phyloP scores from a whole-genome alignment of 148 eudicot species.

The Spergularia marina region DNA sequence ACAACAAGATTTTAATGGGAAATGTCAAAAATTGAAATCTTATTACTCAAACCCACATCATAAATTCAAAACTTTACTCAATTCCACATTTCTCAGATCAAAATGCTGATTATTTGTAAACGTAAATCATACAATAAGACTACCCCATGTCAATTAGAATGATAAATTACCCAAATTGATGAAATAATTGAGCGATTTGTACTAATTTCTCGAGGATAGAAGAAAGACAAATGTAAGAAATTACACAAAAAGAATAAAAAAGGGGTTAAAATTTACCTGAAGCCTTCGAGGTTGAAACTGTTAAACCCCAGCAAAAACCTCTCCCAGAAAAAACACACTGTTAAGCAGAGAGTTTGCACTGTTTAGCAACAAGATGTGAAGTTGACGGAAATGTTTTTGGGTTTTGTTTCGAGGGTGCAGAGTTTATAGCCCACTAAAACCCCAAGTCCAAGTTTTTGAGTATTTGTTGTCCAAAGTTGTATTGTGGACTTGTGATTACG shows the following conservation, averaged over 20 bases:
- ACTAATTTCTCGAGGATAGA: too few species aligned
- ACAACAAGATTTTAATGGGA: not conserved
- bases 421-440: too few species aligned
- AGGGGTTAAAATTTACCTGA: not conserved
- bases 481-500: too few species aligned
- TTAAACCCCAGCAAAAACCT: constrained; percentile 23
- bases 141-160: not conserved
- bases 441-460: too few species aligned
- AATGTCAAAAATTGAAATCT: not conserved
- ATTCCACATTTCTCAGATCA: not conserved
- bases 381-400: too few species aligned
- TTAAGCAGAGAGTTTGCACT: too few species aligned
- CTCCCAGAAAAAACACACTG: not conserved
- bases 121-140: not conserved
- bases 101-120: not conserved
- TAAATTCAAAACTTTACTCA: not conserved
- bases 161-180: not conserved
- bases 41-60: not conserved
- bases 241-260: not conserved
- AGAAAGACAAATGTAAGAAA: not conserved
- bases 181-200: too few species aligned
- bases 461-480: too few species aligned
- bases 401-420: too few species aligned
- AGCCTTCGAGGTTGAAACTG: not conserved
- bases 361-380: too few species aligned